Percentiles rank a stretch among this genome's conserved stretches.
phyloP scores from a whole-genome alignment of 1,284 basidiomycete genomes.

The Apiotrichum veenhuisii region DNA sequence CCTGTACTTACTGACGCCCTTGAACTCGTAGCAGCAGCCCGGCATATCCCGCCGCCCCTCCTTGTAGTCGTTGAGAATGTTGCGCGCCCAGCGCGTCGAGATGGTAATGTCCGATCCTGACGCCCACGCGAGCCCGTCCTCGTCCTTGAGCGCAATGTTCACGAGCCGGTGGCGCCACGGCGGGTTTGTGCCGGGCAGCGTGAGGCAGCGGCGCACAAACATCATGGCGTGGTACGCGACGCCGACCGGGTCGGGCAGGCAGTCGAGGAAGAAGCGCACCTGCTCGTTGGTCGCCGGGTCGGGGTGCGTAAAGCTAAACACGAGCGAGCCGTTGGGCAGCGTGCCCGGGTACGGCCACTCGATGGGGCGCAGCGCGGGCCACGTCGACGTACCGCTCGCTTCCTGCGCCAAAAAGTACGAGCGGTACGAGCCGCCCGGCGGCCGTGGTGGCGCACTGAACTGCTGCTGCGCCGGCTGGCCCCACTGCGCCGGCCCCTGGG shows the following conservation, averaged over 20 bases:
- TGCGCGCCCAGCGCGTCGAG: constrained; percentile 28
- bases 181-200: constrained; percentile 1
- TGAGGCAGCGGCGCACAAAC: constrained; percentile 18
- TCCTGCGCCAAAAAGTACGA: background rate
- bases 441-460: background rate
- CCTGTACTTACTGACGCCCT: constrained; percentile 36
- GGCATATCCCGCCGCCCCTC: constrained; percentile 19
- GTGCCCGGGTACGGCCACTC: constrained; percentile 3
- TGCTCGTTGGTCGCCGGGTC: constrained; percentile 9
- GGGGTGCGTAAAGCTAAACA: constrained; percentile 8
- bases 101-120: constrained; percentile 27
- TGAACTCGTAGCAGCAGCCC: constrained; percentile 36
- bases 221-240: constrained; percentile 27
- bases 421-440: background rate
- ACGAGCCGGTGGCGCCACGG: constrained; percentile 32
- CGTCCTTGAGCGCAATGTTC: constrained; percentile 27
- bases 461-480: background rate
- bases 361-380: constrained; percentile 1
- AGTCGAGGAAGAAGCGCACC: constrained; percentile 31
- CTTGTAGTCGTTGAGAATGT: constrained; percentile 21
- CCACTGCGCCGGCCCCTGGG: no score
- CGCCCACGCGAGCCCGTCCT: constrained; percentile 32
- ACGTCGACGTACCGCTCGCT: background rate
- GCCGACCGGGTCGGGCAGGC: constrained; percentile 33
- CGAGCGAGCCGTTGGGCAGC: constrained; percentile 1